phyloP scores from a whole-genome alignment of 805 yeast genomes.

The Danielia reshetovae region DNA sequence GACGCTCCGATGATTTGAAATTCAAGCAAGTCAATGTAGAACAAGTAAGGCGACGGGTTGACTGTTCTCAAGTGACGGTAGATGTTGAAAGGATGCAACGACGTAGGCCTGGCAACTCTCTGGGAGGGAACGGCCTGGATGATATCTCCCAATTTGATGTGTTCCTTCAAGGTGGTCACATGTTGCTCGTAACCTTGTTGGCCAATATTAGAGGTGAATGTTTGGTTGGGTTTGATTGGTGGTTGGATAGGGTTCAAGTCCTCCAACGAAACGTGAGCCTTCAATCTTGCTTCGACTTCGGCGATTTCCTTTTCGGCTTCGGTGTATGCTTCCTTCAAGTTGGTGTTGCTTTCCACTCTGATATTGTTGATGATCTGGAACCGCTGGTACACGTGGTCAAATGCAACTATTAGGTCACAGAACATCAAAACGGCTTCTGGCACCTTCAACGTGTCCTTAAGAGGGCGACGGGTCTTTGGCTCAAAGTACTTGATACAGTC shows the following conservation, averaged over 20 bases:
- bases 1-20: conserved; percentile 97
- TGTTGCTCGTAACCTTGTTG: conserved; percentile 88
- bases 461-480: conserved; percentile 74
- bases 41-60: conserved; percentile 96
- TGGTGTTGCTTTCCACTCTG: conserved; percentile 33
- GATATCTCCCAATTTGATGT: conserved; percentile 87
- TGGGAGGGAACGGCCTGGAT: conserved; percentile 99
- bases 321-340: conserved; percentile 42
- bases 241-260: conserved; percentile 67
- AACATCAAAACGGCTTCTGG: conserved; percentile 95
- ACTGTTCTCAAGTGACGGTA: conserved; percentile 93
- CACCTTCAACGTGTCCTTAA: conserved; percentile 74
- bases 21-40: conserved; percentile 86
- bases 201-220: conserved; percentile 85
- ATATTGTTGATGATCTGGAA: conserved; percentile 87
- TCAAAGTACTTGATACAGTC: conserved; percentile 97
- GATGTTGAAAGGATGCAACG: conserved; percentile 93
- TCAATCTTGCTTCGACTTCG: conserved; percentile 47
- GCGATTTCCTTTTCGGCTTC: conserved; percentile 56
- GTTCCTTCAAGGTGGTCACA: conserved; percentile 70
- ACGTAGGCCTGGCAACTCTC: conserved; percentile 91
- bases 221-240: conserved; percentile 61
- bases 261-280: conserved; percentile 41
- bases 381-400: conserved; percentile 91
- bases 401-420: conserved; percentile 84